Evolutionary conservation across 345 rosid genomes (phyloP), one percentile per base, ranked within the genome.

Genomic region (Lumnitzera racemosa): DNA sequence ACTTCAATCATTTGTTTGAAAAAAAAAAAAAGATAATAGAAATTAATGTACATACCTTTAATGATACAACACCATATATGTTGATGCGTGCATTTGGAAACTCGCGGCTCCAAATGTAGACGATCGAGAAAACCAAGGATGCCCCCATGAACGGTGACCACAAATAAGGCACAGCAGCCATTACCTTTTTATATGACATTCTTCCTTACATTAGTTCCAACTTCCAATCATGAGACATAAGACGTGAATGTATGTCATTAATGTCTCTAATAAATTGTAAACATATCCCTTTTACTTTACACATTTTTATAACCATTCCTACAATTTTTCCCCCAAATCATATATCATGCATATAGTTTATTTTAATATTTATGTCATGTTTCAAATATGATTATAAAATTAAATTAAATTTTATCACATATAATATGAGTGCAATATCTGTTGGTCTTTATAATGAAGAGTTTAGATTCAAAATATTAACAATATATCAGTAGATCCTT

Each of bases 21-120:
- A 16, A 14, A 14, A 16, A 49, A 13, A 14, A 49, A 13, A 14
- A 49, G n/a, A 9, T 7, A 49, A 49, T 0, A 20, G 29, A 0
- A 12, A 9, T 15, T 12, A 41, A 15, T 15, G 20, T n/a, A 15
- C 10, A 3, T 66, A 82, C 88, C 91, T 80, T 85, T 51, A 85
- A 47, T 3, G 82, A 78, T 12, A 82, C 82, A 23, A 85, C 43
- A 12, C 83, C 85, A 49, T 85, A 85, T 13, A 85, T 58, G 76
- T 46, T 78, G 73, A 85, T 71, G 1, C 51, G 71, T 0, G 78
- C 81, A 65, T 80, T 85, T 15, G 91, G 87, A 58, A 78, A 76
- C 61, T 85, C 91, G 0, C 85, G 73, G 15, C 72, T 62, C 91
- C 91, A 85, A 3, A 85, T 20, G 49, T 85, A 85, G 24, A 85